Evolutionary conservation across 2,329 filamentous ascomycete genomes (phyloP).

Genomic region (Rhynchosporium agropyri): DNA sequence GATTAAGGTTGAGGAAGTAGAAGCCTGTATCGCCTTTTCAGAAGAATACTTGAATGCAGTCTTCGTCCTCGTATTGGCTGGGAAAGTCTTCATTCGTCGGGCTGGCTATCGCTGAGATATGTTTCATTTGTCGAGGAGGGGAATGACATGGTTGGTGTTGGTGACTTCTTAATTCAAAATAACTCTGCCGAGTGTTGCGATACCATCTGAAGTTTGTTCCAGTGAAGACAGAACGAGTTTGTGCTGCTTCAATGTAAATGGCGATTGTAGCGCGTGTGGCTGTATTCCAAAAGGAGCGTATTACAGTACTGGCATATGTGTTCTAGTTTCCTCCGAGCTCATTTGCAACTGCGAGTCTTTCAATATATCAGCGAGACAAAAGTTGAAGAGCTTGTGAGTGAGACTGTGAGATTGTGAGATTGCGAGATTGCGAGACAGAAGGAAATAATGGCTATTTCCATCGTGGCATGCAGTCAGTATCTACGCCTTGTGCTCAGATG

Average conservation of each 20-base stretch:
- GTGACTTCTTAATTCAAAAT: conserved; percentile 1
- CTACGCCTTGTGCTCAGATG: not conserved
- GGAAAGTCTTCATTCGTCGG: not conserved
- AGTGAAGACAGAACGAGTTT: not conserved
- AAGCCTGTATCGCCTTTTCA: not conserved
- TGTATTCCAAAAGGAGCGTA: not conserved
- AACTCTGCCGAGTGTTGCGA: not conserved
- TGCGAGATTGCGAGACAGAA: no score
- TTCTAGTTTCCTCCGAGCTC: not conserved
- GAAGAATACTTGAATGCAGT: no score
- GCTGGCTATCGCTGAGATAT: not conserved
- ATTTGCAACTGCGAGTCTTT: not conserved
- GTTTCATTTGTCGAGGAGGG: not conserved
- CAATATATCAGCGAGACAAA: not conserved
- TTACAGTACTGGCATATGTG: not conserved
- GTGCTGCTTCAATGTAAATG: conserved; percentile 1
- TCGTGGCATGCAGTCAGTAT: not conserved
- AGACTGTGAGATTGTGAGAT: no score
- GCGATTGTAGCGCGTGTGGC: not conserved
- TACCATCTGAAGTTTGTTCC: not conserved
- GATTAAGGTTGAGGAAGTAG: conserved; percentile 16
- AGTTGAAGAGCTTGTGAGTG: no score
- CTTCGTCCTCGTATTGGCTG: not conserved
- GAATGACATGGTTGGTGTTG: not conserved
- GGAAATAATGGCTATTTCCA: not conserved